phyloP scores from a whole-genome alignment of 495 filamentous ascomycete genomes.

The Lichina pygmaea region DNA sequence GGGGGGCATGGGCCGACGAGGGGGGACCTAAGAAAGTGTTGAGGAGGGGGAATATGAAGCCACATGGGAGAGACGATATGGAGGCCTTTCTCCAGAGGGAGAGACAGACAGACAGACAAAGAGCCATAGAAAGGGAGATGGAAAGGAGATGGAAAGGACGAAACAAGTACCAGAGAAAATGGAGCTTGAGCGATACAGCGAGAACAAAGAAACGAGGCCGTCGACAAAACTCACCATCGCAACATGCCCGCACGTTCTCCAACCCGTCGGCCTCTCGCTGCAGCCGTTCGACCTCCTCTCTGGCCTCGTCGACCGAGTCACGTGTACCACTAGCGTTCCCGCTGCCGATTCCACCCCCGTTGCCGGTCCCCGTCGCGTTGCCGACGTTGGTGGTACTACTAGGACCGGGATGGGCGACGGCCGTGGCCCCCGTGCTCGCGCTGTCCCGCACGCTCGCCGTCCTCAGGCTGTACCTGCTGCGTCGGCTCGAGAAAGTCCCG shows the following conservation, averaged over 20 bases:
- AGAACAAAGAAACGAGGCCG: neutral
- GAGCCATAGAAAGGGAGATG: too few relatives aligned
- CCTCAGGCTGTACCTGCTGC: constrained; percentile 5
- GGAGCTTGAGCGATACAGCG: too few relatives aligned
- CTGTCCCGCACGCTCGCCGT: neutral
- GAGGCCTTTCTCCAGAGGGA: too few relatives aligned
- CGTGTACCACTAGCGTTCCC: constrained; percentile 32
- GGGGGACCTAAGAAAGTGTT: too few relatives aligned
- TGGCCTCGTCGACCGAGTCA: constrained; percentile 40
- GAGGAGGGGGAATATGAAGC: too few relatives aligned
- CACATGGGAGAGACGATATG: too few relatives aligned
- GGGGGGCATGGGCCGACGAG: too few relatives aligned
- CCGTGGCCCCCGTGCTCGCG: neutral
- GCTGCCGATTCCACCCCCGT: too few relatives aligned
- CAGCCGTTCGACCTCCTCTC: constrained; percentile 44
- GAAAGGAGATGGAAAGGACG: too few relatives aligned
- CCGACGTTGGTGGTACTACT: constrained; percentile 10
- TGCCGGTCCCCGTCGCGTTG: constrained; percentile 4
- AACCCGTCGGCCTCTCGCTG: constrained; percentile 49
- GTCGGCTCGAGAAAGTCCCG: constrained; percentile 9
- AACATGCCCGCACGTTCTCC: constrained; percentile 91
- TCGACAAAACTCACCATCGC: constrained; percentile 46
- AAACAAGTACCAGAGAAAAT: too few relatives aligned
- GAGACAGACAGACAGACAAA: too few relatives aligned
- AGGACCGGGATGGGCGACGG: constrained; percentile 18